A percentile compares a stretch with the other conserved stretches of the same genome.
These are phyloP conservation scores for Taphrina populina DNA, from an alignment of 1,139 yeast species.

Conservation along the genomic window DNA sequence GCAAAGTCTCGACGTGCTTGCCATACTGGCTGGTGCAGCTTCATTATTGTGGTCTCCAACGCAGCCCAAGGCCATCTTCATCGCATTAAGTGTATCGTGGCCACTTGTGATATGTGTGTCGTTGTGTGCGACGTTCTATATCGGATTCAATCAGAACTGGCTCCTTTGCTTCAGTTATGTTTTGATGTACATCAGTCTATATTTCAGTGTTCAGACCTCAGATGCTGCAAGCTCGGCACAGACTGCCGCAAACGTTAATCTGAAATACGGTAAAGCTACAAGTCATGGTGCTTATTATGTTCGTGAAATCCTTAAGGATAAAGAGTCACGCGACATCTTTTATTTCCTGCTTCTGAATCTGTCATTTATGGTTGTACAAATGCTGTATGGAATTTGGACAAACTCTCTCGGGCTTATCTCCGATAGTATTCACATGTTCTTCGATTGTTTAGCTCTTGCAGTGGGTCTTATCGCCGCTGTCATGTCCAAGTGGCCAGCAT, in stretches of 20 bases:
- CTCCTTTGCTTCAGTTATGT: not conserved
- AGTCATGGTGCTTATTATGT: constrained; percentile 12
- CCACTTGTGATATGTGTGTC: not conserved
- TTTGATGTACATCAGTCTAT: not conserved
- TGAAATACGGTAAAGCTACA: not conserved
- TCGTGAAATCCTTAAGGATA: constrained; percentile 13
- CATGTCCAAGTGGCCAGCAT: constrained; percentile 58
- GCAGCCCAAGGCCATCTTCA: constrained; percentile 16
- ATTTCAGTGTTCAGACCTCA: constrained; percentile 1
- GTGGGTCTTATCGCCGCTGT: constrained; percentile 87
- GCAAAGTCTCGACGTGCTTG: not conserved
- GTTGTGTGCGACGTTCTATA: not conserved
- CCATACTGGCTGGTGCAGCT: not conserved
- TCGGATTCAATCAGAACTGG: not conserved
- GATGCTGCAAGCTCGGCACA: constrained; percentile 5
- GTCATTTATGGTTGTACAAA: constrained; percentile 89
- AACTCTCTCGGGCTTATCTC: constrained; percentile 87
- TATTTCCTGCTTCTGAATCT: constrained; percentile 81
- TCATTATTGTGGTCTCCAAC: constrained; percentile 4
- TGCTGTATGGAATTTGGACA: constrained; percentile 85
- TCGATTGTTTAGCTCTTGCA: constrained; percentile 75
- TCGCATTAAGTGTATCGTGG: constrained; percentile 2
- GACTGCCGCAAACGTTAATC: constrained; percentile 6
- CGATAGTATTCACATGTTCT: constrained; percentile 93
- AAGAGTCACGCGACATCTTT: constrained; percentile 53